These are phyloP conservation scores for Yamadazyma spencermartinsiae DNA, from an alignment of 1,139 yeast species.

Conservation along the genomic window DNA sequence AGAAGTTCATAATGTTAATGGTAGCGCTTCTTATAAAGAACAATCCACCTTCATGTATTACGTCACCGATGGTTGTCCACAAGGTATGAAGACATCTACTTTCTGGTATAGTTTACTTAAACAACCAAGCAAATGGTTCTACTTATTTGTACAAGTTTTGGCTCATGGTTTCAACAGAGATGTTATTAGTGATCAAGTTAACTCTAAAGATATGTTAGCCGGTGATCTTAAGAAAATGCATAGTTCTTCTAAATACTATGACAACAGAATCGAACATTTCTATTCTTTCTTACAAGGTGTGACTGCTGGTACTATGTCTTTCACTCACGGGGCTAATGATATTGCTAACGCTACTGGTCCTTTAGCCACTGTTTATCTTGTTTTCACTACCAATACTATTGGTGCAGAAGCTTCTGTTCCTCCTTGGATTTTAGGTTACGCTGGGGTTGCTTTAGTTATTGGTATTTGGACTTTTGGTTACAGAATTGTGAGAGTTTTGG, in stretches of 20 bases:
- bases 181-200: constrained; percentile 53
- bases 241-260: constrained; percentile 61
- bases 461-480: constrained; percentile 78
- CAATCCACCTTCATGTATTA: constrained; percentile 10
- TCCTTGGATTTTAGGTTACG: constrained; percentile 67
- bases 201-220: constrained; percentile 30
- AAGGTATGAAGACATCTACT: constrained; percentile 34
- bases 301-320: constrained; percentile 79
- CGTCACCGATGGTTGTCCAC: constrained; percentile 14
- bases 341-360: constrained; percentile 82
- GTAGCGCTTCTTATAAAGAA: constrained; percentile 2
- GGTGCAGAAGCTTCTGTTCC: constrained; percentile 60
- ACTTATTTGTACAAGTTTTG: constrained; percentile 46
- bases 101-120: constrained; percentile 45
- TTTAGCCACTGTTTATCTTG: constrained; percentile 60
- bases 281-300: constrained; percentile 70
- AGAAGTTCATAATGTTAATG: constrained; percentile 7
- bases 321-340: constrained; percentile 83
- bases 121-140: constrained; percentile 56
- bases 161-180: constrained; percentile 68
- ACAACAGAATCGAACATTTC: constrained; percentile 68
- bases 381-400: constrained; percentile 57
- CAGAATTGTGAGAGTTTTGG: constrained; percentile 68
- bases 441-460: constrained; percentile 66
- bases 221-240: constrained; percentile 54